Percentiles rank a stretch among this genome's conserved stretches.
These are phyloP conservation scores for Fusarium sp. DNA, from an alignment of 2,329 filamentous ascomycete species.

Conservation along the genomic window DNA sequence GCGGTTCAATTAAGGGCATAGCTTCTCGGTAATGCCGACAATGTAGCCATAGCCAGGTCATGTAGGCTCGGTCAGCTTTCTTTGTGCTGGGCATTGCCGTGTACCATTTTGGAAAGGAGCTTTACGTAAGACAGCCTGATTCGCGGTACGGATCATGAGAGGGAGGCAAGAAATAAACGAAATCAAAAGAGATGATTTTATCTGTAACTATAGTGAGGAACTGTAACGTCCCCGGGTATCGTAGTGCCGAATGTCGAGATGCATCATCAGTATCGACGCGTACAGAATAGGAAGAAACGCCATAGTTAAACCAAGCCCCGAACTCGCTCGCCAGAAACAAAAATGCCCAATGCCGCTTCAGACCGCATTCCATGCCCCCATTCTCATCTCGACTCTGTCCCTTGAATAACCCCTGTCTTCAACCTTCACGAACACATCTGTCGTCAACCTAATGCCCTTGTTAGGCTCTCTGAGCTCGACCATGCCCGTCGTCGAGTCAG, in stretches of 20 bases:
- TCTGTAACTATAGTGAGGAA: not conserved
- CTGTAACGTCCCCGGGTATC: not conserved
- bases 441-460: constrained; percentile 35
- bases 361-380: constrained; percentile 33
- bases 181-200: no score
- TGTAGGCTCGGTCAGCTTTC: not conserved
- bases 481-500: constrained; percentile 27
- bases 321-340: not conserved
- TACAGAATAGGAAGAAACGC: not conserved
- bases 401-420: constrained; percentile 28
- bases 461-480: constrained; percentile 29
- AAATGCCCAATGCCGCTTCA: constrained; percentile 6
- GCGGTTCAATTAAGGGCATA: not conserved
- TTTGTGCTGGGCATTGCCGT: not conserved
- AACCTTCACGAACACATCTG: constrained; percentile 37
- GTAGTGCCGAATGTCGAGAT: not conserved
- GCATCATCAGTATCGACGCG: not conserved
- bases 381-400: constrained; percentile 29
- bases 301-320: not conserved
- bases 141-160: no score
- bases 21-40: not conserved
- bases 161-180: no score
- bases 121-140: not conserved
- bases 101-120: not conserved
- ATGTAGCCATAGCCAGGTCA: not conserved